Evolutionary conservation across 2,329 filamentous ascomycete species (phyloP), one percentile per base, ranked within the genome.

Genomic region (Colletotrichum musicola): DNA sequence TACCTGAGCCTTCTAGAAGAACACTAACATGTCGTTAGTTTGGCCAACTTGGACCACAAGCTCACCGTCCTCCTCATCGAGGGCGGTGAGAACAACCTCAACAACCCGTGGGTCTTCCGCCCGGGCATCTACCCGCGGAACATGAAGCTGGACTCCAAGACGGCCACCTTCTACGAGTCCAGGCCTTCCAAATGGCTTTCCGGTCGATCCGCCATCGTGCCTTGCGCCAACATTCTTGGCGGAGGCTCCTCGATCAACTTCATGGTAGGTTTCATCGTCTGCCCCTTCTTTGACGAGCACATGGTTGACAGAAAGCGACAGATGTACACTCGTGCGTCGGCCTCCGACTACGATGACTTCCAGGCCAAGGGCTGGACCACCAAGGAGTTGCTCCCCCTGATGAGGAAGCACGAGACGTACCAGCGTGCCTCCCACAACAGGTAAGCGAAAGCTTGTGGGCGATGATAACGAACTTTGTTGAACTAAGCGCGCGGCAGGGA

Each of bases 341-440:
- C 89, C 6, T 92, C 89, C 0, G 90, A 93, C 77, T 93, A 93
- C 71, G 92, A 94, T 74, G 92, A 93, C 79, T 94, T 93, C 80
- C 90, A 93, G 74, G 88, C 91, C 61, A 90, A 93, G 77, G 92
- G 92, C n/a, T 94, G 92, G 92, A 89, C 86, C 9, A 93, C 92
- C 4, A 87, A 93, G 77, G 91, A 94, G 70, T 85, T 94, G 5
- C 80, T 94, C 5, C 92, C 92, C 0, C 83, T 94, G 20, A 94
- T 94, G 92, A 91, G 83, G 82, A 94, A 94, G 82, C 90, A 93
- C 70, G 92, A 94, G 81, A 94, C 92, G 0, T 94, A 94, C 74
- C 92, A 94, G 74, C 81, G 88, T 44, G 81, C 89, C 6, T 87
- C 83, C 56, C 88, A 88, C 73, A 91, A 91, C 77, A 83, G 81